phyloP scores from a whole-genome alignment of 2,329 filamentous ascomycete species.

The Ceratocystis ficicola region DNA sequence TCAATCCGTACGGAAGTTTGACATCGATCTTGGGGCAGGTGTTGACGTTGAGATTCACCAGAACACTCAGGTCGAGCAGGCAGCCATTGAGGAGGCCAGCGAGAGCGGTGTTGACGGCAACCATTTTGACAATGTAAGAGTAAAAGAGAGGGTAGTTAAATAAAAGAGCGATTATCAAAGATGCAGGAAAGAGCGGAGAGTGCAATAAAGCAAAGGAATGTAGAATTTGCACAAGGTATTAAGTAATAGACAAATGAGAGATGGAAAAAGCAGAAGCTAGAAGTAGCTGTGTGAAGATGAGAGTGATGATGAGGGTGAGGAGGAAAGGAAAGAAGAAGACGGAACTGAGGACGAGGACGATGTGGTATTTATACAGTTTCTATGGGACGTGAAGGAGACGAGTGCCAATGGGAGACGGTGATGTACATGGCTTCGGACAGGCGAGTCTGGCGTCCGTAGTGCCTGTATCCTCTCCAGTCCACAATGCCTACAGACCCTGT shows the following conservation, averaged over 20 bases:
- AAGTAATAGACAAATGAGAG: background rate
- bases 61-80: slow-evolving; percentile 14
- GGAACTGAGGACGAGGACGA: background rate
- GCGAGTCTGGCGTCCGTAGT: background rate
- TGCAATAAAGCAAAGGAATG: background rate
- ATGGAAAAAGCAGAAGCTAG: slow-evolving; percentile 9
- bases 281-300: slow-evolving; percentile 16
- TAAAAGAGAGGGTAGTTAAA: background rate
- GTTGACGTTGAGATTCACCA: background rate
- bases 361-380: slow-evolving; percentile 18
- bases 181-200: background rate
- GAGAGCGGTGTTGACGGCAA: slow-evolving; percentile 17
- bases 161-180: background rate
- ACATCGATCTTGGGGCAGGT: slow-evolving; percentile 12
- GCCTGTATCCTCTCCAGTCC: background rate
- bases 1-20: background rate
- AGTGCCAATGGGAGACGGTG: background rate
- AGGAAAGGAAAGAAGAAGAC: slow-evolving; percentile 13
- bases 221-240: slow-evolving; percentile 1
- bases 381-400: background rate
- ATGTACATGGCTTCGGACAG: background rate
- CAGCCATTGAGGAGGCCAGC: slow-evolving; percentile 19
- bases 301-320: slow-evolving; percentile 21
- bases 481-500: background rate
- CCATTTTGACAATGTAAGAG: slow-evolving; percentile 19